phyloP scores from a whole-genome alignment of 768 basidiomycete genomes.

The Brasilioporus rufonigricans region DNA sequence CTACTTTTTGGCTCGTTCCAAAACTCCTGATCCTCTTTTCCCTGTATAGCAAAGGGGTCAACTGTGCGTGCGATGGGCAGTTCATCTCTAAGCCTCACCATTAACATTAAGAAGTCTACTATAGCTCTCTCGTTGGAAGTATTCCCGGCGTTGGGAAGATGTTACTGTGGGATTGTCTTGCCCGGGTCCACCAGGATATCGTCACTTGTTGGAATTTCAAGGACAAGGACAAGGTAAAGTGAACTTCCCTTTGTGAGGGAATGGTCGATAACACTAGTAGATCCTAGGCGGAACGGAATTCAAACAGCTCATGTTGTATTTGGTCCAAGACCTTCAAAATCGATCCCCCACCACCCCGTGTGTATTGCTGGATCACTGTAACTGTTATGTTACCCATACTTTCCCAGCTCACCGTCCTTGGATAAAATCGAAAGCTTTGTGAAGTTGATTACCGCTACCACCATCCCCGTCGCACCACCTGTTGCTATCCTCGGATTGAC shows the following conservation, averaged over 20 bases:
- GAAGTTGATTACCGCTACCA: neutral
- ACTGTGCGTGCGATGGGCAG: neutral
- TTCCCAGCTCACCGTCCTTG: neutral
- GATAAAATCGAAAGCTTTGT: conserved; percentile 1
- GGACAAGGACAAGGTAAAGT: neutral
- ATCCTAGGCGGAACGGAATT: conserved; percentile 2
- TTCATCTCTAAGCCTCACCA: too few relatives aligned
- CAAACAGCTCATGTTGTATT: conserved; percentile 3
- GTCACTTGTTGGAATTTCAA: conserved; percentile 9
- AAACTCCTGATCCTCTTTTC: neutral
- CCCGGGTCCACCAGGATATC: conserved; percentile 5
- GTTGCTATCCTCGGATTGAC: conserved; percentile 6
- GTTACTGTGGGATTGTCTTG: conserved; percentile 3
- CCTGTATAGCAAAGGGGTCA: conserved; percentile 4
- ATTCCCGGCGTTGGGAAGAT: neutral
- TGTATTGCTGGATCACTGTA: neutral
- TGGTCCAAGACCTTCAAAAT: neutral
- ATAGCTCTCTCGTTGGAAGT: neutral
- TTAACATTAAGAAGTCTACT: neutral
- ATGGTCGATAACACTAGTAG: neutral
- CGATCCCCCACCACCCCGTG: neutral
- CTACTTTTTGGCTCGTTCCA: neutral
- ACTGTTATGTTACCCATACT: neutral
- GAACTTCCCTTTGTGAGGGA: neutral
- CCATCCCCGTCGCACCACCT: neutral